Evolutionary conservation across 768 basidiomycete genomes (phyloP).

Genomic region (Phylloporus sp.): DNA sequence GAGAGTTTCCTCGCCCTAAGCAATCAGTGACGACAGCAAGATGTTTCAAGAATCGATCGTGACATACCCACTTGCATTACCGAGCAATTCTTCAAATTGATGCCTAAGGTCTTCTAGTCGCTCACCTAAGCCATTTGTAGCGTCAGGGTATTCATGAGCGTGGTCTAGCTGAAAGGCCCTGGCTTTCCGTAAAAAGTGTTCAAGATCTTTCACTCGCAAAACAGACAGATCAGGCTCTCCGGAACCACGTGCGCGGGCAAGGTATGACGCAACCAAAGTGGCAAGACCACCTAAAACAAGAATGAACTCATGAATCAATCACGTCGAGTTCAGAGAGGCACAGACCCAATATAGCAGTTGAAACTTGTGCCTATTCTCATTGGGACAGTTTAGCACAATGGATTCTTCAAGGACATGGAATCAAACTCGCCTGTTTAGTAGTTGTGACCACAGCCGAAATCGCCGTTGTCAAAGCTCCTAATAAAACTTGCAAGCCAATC

Average conservation of each 20-base stretch:
- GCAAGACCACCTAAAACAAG: conserved; percentile 50
- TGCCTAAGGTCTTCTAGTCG: conserved; percentile 13
- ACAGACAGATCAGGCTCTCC: conserved; percentile 67
- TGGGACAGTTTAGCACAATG: background rate
- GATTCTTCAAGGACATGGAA: too few relatives aligned
- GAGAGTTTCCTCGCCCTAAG: conserved; percentile 21
- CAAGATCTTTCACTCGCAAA: conserved; percentile 53
- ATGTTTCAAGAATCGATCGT: background rate
- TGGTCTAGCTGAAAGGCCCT: conserved; percentile 56
- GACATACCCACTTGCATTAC: conserved; percentile 24
- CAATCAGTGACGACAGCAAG: background rate
- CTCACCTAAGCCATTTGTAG: conserved; percentile 6
- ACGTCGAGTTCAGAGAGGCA: background rate
- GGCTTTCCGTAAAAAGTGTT: conserved; percentile 63
- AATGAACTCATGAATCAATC: background rate
- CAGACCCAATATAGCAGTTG: conserved; percentile 39
- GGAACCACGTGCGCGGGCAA: conserved; percentile 66
- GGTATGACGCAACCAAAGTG: conserved; percentile 67
- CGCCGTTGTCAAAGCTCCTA: conserved; percentile 67
- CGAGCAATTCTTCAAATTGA: conserved; percentile 29
- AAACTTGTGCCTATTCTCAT: conserved; percentile 32
- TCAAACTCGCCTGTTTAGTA: conserved; percentile 38
- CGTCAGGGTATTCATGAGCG: conserved; percentile 34
- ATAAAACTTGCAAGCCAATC: conserved; percentile 57
- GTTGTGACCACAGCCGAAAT: conserved; percentile 46